Evolutionary conservation across 176 grass and related monocot species (phyloP).

Genomic region (Bolboschoenus planiculmis): DNA sequence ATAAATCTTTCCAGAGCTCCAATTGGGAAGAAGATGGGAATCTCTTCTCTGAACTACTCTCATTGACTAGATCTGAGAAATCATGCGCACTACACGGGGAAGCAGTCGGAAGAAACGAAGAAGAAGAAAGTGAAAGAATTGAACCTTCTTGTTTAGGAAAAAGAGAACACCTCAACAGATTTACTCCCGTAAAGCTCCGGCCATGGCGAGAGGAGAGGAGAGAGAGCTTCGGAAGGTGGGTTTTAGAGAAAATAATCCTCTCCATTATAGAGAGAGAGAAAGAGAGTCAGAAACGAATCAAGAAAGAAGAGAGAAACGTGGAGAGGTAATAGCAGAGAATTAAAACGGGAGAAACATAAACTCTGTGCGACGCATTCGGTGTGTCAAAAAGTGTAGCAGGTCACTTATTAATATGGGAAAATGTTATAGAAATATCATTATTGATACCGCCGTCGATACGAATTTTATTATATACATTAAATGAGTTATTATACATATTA

Average conservation of each 20-base stretch:
- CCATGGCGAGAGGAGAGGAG: slow-evolving; percentile 3
- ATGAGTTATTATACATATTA: too few relatives aligned
- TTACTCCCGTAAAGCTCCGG: background rate
- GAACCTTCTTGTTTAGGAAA: slow-evolving; percentile 17
- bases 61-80: background rate
- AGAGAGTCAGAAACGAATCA: background rate
- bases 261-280: slow-evolving; percentile 27
- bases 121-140: background rate
- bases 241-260: slow-evolving; percentile 28
- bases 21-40: background rate
- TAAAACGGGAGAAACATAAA: background rate
- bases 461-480: too few relatives aligned
- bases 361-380: background rate
- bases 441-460: too few relatives aligned
- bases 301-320: background rate
- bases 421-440: too few relatives aligned
- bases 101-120: background rate
- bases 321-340: background rate
- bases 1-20: background rate
- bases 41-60: background rate
- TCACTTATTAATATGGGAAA: too few relatives aligned
- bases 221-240: slow-evolving; percentile 12
- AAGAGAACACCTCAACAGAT: background rate
- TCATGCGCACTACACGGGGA: background rate
- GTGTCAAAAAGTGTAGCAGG: background rate